Evolutionary conservation across 345 rosid species (phyloP).

Genomic region (Anastatica hierochuntica): DNA sequence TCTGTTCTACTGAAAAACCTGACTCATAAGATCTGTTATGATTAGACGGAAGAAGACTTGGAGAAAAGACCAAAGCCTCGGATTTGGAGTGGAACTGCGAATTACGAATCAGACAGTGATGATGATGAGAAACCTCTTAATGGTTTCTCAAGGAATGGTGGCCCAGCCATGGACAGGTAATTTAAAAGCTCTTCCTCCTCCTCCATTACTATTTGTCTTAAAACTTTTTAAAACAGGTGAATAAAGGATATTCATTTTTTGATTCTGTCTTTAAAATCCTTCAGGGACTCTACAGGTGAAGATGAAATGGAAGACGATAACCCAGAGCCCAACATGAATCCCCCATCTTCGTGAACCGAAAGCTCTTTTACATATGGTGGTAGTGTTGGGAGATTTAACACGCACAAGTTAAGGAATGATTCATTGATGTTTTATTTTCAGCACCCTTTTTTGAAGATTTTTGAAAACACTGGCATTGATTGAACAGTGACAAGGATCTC

Average conservation of each 20-base stretch:
- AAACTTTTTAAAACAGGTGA: not conserved
- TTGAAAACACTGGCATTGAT: too few species aligned
- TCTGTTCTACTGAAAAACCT: not conserved
- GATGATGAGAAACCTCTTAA: constrained; percentile 42
- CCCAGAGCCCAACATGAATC: too few species aligned
- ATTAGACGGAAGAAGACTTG: constrained; percentile 24
- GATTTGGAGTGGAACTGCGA: constrained; percentile 63
- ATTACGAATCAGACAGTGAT: constrained; percentile 61
- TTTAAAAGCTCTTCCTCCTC: not conserved
- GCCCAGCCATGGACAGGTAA: constrained; percentile 25
- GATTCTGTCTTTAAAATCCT: not conserved
- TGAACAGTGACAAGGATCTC: too few species aligned
- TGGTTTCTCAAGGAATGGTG: constrained; percentile 25
- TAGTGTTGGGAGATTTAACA: too few species aligned
- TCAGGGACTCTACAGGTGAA: not conserved
- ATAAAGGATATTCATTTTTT: too few species aligned
- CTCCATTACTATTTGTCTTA: not conserved
- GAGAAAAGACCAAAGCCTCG: constrained; percentile 44
- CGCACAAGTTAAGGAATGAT: too few species aligned
- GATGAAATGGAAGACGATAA: not conserved
- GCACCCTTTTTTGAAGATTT: too few species aligned
- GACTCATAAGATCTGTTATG: not conserved
- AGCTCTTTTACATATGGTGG: too few species aligned
- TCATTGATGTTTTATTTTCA: too few species aligned
- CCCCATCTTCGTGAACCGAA: too few species aligned